Evolutionary conservation across 2,329 filamentous ascomycete genomes (phyloP).

Genomic region (Knufia fluminis): DNA sequence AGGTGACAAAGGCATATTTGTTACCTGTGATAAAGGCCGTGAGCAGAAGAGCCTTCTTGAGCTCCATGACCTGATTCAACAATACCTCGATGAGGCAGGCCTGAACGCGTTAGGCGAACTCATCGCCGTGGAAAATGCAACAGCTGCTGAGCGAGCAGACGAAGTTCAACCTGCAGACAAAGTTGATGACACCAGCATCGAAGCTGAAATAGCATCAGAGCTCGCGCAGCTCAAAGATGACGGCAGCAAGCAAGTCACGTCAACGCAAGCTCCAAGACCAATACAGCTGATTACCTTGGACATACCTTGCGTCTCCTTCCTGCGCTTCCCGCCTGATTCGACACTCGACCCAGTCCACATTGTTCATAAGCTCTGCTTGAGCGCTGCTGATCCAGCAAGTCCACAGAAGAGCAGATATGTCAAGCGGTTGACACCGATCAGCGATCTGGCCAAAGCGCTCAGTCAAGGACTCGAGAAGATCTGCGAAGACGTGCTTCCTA

Average conservation of each 20-base stretch:
- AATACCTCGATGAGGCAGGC: conserved; percentile 11
- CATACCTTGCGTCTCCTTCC: conserved; percentile 24
- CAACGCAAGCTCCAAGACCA: conserved; percentile 6
- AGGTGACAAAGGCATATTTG: conserved; percentile 54
- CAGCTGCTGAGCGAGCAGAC: not conserved
- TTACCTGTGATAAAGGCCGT: conserved; percentile 53
- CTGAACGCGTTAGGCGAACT: not conserved
- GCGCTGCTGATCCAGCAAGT: conserved; percentile 42
- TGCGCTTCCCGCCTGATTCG: conserved; percentile 31
- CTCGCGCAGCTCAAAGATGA: conserved; percentile 40
- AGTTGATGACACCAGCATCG: conserved; percentile 44
- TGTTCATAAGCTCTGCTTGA: conserved; percentile 49
- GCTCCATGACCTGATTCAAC: conserved; percentile 39
- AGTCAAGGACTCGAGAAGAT: conserved; percentile 49
- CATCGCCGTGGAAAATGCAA: not conserved
- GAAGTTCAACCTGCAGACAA: conserved; percentile 12
- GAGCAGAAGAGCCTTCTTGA: conserved; percentile 53
- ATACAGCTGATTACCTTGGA: conserved; percentile 15
- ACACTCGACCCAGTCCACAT: conserved; percentile 52
- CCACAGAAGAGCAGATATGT: conserved; percentile 44
- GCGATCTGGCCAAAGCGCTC: conserved; percentile 48
- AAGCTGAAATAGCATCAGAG: conserved; percentile 52
- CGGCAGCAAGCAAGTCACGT: conserved; percentile 38
- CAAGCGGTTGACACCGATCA: conserved; percentile 52
- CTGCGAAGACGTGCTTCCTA: conserved; percentile 47